A percentile compares a stretch with the other conserved stretches of the same genome.
Conservation (phyloP, 2,329 filamentous ascomycete genomes). For the Epichloe sibirici region DNA sequence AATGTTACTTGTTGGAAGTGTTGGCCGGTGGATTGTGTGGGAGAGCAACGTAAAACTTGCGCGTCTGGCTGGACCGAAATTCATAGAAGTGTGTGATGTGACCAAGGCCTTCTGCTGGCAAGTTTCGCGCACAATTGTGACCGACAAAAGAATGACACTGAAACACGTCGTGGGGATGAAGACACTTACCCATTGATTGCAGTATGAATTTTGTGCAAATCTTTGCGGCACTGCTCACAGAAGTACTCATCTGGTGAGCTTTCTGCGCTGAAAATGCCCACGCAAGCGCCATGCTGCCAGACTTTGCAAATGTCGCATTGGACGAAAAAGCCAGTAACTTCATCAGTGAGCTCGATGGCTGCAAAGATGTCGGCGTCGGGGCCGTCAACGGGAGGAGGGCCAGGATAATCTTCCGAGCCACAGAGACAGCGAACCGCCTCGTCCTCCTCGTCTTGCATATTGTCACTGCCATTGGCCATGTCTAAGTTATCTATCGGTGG, state of each 20-base stretch:
- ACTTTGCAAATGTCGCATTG: constrained; percentile 97
- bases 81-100: no score
- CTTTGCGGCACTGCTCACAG: constrained; percentile 87
- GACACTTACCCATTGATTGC: constrained; percentile 71
- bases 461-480: constrained; percentile 52
- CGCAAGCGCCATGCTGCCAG: constrained; percentile 96
- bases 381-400: constrained; percentile 55
- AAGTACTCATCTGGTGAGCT: constrained; percentile 95
- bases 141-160: not conserved
- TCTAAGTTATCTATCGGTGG: constrained; percentile 30
- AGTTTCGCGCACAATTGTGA: not conserved
- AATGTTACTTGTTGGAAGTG: not conserved
- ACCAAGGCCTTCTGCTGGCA: not conserved
- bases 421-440: constrained; percentile 94
- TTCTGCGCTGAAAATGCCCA: constrained; percentile 90
- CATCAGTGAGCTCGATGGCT: constrained; percentile 58
- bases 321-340: constrained; percentile 89
- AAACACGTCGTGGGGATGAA: not conserved
- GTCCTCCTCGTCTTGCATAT: constrained; percentile 68
- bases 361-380: constrained; percentile 45
- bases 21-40: not conserved
- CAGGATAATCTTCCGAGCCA: constrained; percentile 88
- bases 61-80: no score
- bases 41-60: not conserved
- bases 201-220: constrained; percentile 73